These are phyloP conservation scores for Venturia asperata DNA, from an alignment of 2,329 filamentous ascomycete genomes.

Conservation along the genomic window DNA sequence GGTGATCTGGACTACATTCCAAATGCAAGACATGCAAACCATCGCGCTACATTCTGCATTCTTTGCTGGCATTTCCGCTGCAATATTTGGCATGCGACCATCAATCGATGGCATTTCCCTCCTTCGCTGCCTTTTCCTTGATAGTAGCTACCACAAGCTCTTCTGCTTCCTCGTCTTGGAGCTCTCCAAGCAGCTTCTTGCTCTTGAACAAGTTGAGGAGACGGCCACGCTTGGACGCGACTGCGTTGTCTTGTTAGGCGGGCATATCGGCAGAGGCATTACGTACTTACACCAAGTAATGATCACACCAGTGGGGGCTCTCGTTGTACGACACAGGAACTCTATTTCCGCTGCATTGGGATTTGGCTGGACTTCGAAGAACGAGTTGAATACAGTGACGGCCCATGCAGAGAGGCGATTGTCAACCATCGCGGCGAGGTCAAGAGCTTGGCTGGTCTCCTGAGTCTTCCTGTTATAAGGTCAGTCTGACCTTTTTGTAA, in stretches of 20 bases:
- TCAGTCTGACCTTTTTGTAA: not conserved
- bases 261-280: not conserved
- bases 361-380: conserved; percentile 7
- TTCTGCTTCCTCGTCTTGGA: not conserved
- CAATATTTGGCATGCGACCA: not conserved
- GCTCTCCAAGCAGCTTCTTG: not conserved
- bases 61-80: not conserved
- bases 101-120: not conserved
- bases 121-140: conserved; percentile 3
- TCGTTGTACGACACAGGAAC: not conserved
- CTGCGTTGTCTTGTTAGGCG: not conserved
- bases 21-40: not conserved
- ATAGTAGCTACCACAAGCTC: not conserved
- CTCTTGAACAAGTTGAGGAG: conserved; percentile 3
- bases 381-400: not conserved
- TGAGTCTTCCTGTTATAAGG: not conserved
- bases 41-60: not conserved
- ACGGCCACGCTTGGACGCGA: not conserved
- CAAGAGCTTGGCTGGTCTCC: not conserved
- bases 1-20: not conserved
- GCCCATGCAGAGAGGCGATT: not conserved
- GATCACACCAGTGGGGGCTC: not conserved
- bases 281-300: not conserved
- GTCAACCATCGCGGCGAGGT: conserved; percentile 2
- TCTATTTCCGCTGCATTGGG: conserved; percentile 1